Conservation (phyloP, 1,284 basidiomycete species). For the Marasmius tenuissimus region DNA sequence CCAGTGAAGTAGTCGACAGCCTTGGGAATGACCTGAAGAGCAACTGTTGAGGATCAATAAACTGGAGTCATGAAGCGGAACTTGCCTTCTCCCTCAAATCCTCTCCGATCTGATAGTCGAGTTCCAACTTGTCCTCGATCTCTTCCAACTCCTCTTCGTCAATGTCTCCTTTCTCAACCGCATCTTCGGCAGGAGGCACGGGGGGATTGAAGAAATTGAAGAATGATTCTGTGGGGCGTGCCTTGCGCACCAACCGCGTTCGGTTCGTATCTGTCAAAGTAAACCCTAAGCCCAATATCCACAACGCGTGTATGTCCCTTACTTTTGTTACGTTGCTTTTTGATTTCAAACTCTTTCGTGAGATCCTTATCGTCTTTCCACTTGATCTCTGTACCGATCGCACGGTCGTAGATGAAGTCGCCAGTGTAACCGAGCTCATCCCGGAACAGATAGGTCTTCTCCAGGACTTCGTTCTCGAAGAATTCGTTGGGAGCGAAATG, state of each 20-base stretch:
- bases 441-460: conserved; percentile 97
- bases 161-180: conserved; percentile 71
- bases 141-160: conserved; percentile 89
- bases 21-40: conserved; percentile 81
- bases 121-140: conserved; percentile 90
- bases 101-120: conserved; percentile 98
- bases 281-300: background rate
- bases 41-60: background rate
- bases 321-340: conserved; percentile 99
- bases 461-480: conserved; percentile 83
- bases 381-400: conserved; percentile 87
- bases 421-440: conserved; percentile 91
- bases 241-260: conserved; percentile 89
- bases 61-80: conserved; percentile 1
- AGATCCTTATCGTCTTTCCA: conserved; percentile 99
- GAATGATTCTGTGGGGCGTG: conserved; percentile 87
- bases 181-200: conserved; percentile 69
- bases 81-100: conserved; percentile 93
- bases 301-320: conserved; percentile 27
- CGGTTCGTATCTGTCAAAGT: conserved; percentile 80
- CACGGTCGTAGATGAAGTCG: conserved; percentile 94
- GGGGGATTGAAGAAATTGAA: conserved; percentile 98
- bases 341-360: conserved; percentile 97
- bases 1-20: conserved; percentile 97
- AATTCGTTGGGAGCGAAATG: conserved; percentile 82